These are phyloP conservation scores for Draba incana DNA, from an alignment of 345 rosid genomes.

Conservation along the genomic window DNA sequence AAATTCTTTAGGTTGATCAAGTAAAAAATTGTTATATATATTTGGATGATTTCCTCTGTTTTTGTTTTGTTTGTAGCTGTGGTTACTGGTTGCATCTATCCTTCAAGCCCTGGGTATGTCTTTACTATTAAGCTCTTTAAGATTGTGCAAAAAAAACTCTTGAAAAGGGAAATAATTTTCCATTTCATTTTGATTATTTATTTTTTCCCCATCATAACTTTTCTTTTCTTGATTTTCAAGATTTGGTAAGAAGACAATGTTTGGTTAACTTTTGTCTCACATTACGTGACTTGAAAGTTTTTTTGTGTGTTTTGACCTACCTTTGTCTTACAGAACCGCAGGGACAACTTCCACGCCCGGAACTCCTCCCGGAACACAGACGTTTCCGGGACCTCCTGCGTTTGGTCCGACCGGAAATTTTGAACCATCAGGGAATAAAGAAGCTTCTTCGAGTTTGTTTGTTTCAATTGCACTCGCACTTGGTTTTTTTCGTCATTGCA, in stretches of 20 bases:
- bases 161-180: background rate
- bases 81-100: conserved; percentile 54
- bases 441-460: conserved; percentile 22
- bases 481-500: conserved; percentile 41
- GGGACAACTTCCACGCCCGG: conserved; percentile 25
- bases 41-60: conserved; percentile 16
- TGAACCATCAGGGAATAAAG: conserved; percentile 35
- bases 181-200: conserved; percentile 2
- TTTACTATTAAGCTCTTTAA: background rate
- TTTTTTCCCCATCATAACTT: conserved; percentile 9
- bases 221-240: conserved; percentile 28
- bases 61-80: conserved; percentile 47
- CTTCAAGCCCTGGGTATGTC: conserved; percentile 66
- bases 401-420: conserved; percentile 37
- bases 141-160: background rate
- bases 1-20: conserved; percentile 7
- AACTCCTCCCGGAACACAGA: conserved; percentile 25
- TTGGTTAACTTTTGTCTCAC: conserved; percentile 15
- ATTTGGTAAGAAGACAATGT: conserved; percentile 22
- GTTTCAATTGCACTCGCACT: conserved; percentile 32
- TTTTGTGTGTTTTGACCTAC: background rate
- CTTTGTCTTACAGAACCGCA: conserved; percentile 30
- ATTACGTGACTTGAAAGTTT: conserved; percentile 21
- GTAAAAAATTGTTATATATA: background rate
- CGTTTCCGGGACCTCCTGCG: conserved; percentile 34